Conservation (phyloP, 257 asterid genomes). For the Leptodermis oblonga region DNA sequence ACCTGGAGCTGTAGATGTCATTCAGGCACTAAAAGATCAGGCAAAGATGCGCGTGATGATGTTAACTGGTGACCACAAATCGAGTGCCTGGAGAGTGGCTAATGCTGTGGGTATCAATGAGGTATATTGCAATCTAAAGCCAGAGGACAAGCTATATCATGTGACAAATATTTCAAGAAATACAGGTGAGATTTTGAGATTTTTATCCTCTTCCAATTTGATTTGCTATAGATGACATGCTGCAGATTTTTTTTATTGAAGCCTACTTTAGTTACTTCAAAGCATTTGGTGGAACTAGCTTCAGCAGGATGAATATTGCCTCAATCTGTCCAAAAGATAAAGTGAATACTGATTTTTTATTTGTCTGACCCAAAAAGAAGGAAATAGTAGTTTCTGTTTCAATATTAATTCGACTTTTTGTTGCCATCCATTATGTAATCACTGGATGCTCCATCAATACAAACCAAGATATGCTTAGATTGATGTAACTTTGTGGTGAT, state of each 20-base stretch:
- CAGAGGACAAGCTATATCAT: conserved; percentile 93
- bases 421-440: background rate
- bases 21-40: conserved; percentile 60
- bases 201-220: background rate
- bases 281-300: background rate
- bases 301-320: background rate
- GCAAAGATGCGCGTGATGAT: conserved; percentile 85
- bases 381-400: background rate
- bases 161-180: conserved; percentile 80
- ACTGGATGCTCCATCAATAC: too few relatives aligned
- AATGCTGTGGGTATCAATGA: conserved; percentile 87
- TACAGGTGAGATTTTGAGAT: conserved; percentile 44
- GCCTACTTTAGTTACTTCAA: background rate
- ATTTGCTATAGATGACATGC: background rate
- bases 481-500: background rate
- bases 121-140: conserved; percentile 82
- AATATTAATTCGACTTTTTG: background rate
- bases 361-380: background rate
- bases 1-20: conserved; percentile 60
- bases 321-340: background rate
- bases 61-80: conserved; percentile 96
- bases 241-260: background rate
- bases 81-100: conserved; percentile 92
- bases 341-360: background rate
- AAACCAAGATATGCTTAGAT: too few relatives aligned